phyloP scores from a whole-genome alignment of 2,329 filamentous ascomycete species.

The Xylaria sp. region DNA sequence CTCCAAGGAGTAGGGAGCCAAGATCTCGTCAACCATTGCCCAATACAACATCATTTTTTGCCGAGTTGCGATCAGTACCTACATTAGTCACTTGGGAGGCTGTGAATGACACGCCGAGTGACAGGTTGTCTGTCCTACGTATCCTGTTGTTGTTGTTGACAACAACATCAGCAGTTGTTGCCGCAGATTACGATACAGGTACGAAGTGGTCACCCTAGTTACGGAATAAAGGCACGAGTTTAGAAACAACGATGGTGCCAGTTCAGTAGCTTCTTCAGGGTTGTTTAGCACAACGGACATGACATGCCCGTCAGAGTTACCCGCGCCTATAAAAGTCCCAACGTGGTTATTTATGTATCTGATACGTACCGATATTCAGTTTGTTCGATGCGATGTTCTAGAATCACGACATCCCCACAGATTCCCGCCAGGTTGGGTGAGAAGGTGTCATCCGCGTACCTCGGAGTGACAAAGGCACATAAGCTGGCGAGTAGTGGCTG shows the following conservation, averaged over 20 bases:
- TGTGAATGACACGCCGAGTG: not conserved
- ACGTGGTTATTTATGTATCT: too few species aligned
- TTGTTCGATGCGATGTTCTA: not conserved
- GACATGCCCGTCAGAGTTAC: too few species aligned
- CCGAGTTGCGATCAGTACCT: not conserved
- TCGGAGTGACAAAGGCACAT: not conserved
- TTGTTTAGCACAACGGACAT: too few species aligned
- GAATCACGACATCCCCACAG: not conserved
- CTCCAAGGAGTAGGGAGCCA: not conserved
- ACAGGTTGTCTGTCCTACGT: not conserved
- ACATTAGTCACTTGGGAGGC: not conserved
- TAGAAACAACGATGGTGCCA: too few species aligned
- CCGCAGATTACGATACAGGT: not conserved
- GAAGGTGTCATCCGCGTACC: not conserved
- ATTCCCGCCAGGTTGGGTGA: not conserved
- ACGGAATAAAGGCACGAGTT: too few species aligned
- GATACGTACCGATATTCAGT: not conserved
- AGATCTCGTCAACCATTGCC: not conserved
- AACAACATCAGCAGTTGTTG: not conserved
- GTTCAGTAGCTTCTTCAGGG: too few species aligned
- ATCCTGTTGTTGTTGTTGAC: not conserved
- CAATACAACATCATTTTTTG: not conserved
- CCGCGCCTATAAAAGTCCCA: too few species aligned
- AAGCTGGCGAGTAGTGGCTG: not conserved
- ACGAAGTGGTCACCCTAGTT: too few species aligned